phyloP scores from a whole-genome alignment of 2,329 filamentous ascomycete species.

The Diaporthe citri region DNA sequence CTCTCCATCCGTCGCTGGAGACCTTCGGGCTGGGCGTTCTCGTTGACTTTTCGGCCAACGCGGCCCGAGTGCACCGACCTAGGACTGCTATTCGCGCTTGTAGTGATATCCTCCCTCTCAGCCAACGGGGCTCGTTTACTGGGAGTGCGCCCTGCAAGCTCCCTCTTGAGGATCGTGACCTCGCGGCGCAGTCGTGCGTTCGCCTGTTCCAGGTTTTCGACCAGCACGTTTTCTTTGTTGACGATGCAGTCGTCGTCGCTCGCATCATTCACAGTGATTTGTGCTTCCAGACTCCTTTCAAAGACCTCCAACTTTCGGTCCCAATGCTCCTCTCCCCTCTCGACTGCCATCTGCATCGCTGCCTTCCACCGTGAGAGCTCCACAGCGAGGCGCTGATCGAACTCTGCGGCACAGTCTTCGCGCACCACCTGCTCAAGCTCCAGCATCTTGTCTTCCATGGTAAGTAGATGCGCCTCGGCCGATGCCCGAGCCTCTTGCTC shows the following conservation, averaged over 20 bases:
- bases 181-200: constrained; percentile 78
- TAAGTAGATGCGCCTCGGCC: constrained; percentile 79
- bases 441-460: constrained; percentile 74
- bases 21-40: constrained; percentile 45
- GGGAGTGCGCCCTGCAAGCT: constrained; percentile 73
- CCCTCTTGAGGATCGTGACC: constrained; percentile 73
- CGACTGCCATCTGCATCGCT: constrained; percentile 81
- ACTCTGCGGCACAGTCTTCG: constrained; percentile 89
- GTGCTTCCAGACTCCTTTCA: constrained; percentile 63
- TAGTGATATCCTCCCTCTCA: constrained; percentile 63
- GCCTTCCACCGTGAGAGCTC: constrained; percentile 87
- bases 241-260: constrained; percentile 62
- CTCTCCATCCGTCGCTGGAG: constrained; percentile 63
- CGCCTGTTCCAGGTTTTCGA: constrained; percentile 77
- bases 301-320: constrained; percentile 82
- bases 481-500: constrained; percentile 79
- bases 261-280: constrained; percentile 58
- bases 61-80: constrained; percentile 10
- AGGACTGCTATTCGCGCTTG: constrained; percentile 36
- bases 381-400: constrained; percentile 80
- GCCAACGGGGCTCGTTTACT: constrained; percentile 68
- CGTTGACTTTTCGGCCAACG: constrained; percentile 20
- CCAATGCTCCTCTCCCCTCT: constrained; percentile 85
- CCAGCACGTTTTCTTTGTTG: constrained; percentile 70
- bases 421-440: constrained; percentile 86